These are phyloP conservation scores for Arthrinium phaeospermum DNA, from an alignment of 2,329 filamentous ascomycete species.

Conservation along the genomic window DNA sequence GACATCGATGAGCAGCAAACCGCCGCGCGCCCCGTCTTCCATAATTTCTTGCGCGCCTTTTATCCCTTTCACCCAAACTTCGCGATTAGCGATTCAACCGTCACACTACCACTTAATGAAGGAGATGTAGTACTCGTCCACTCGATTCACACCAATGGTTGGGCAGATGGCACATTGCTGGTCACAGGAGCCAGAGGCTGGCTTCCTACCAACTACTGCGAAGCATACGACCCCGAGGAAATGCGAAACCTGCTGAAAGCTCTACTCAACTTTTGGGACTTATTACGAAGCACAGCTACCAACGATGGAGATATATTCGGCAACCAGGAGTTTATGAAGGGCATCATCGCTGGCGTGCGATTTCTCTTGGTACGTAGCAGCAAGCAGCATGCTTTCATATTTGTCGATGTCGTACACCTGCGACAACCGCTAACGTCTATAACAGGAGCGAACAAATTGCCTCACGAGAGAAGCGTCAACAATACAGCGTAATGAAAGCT, in stretches of 20 bases:
- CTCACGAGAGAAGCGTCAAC: conserved; percentile 80
- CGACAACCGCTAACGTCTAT: not conserved
- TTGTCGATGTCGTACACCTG: not conserved
- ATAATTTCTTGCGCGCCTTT: conserved; percentile 93
- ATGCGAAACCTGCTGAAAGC: conserved; percentile 86
- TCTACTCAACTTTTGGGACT: conserved; percentile 89
- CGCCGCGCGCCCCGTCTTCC: conserved; percentile 71
- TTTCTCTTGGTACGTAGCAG: conserved; percentile 76
- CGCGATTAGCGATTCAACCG: conserved; percentile 79
- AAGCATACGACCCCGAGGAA: conserved; percentile 87
- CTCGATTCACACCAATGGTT: conserved; percentile 96
- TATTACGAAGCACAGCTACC: conserved; percentile 78
- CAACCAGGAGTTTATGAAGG: conserved; percentile 93
- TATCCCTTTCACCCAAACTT: conserved; percentile 87
- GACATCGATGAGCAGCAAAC: conserved; percentile 51
- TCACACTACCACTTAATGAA: conserved; percentile 86
- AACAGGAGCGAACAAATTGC: conserved; percentile 84
- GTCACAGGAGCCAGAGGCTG: conserved; percentile 87
- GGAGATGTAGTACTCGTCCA: conserved; percentile 94
- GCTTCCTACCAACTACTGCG: conserved; percentile 98
- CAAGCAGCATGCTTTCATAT: not conserved
- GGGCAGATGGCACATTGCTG: conserved; percentile 93
- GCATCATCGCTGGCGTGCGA: conserved; percentile 90
- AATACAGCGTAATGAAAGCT: conserved; percentile 74
- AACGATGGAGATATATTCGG: conserved; percentile 80